Evolutionary conservation across 345 rosid species (phyloP).

Genomic region (Eutrema heterophyllum): DNA sequence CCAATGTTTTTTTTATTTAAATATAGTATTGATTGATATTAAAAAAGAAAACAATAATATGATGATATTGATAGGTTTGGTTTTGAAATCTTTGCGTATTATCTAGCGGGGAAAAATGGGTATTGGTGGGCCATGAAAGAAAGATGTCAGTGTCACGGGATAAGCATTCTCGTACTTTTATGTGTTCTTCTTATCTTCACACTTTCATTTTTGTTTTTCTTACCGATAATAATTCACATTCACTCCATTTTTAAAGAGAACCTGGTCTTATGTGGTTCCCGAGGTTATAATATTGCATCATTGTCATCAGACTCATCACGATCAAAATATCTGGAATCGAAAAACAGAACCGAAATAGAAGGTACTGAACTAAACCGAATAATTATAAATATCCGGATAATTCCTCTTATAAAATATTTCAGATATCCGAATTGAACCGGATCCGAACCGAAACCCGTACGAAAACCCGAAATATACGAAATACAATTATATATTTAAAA

Average conservation of each 20-base stretch:
- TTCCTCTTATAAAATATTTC: too few species aligned
- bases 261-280: not conserved
- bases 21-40: too few species aligned
- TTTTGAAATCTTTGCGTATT: not conserved
- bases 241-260: not conserved
- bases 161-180: slow-evolving; percentile 30
- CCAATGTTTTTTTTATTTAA: not conserved
- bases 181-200: slow-evolving; percentile 16
- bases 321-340: too few species aligned
- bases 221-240: not conserved
- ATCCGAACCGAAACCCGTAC: too few species aligned
- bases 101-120: not conserved
- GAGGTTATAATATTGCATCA: too few species aligned
- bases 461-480: too few species aligned
- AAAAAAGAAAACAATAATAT: not conserved
- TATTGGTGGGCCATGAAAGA: slow-evolving; percentile 9
- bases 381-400: too few species aligned
- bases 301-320: too few species aligned
- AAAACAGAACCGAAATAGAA: too few species aligned
- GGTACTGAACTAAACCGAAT: too few species aligned
- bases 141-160: slow-evolving; percentile 29
- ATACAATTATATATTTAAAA: too few species aligned
- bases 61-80: not conserved
- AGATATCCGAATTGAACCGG: too few species aligned
- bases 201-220: not conserved